These are phyloP conservation scores for Backusella sp. DNA, from an alignment of 192 early-diverging fungal species.

Conservation along the genomic window DNA sequence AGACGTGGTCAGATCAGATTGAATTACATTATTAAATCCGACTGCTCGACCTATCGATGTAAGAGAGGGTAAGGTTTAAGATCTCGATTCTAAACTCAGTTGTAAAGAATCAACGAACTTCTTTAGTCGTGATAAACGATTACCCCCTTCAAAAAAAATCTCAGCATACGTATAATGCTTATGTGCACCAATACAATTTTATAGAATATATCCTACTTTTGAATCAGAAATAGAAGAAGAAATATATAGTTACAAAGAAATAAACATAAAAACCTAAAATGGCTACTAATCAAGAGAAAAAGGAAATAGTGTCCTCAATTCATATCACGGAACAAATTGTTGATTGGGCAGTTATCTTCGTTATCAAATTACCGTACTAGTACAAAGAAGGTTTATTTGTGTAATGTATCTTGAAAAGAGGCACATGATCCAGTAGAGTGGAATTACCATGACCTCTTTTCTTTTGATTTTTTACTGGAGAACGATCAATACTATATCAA, in stretches of 20 bases:
- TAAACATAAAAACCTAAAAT: neutral
- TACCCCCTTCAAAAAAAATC: neutral
- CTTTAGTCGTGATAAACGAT: conserved; percentile 16
- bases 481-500: conserved; percentile 22
- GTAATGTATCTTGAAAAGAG: conserved; percentile 40
- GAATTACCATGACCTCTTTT: conserved; percentile 16
- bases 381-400: neutral
- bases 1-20: neutral
- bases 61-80: neutral
- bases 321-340: neutral
- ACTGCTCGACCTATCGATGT: too few relatives aligned
- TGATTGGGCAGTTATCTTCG: neutral
- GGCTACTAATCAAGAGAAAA: neutral
- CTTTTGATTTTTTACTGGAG: conserved; percentile 34
- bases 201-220: conserved; percentile 12
- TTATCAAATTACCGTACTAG: neutral
- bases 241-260: too few relatives aligned
- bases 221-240: neutral
- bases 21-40: neutral
- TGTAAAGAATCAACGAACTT: conserved; percentile 19
- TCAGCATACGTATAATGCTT: too few relatives aligned
- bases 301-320: neutral
- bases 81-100: neutral
- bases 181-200: neutral
- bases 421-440: conserved; percentile 40